These are phyloP conservation scores for Colletotrichum echinochloae DNA, from an alignment of 2,329 filamentous ascomycete genomes.

Conservation along the genomic window DNA sequence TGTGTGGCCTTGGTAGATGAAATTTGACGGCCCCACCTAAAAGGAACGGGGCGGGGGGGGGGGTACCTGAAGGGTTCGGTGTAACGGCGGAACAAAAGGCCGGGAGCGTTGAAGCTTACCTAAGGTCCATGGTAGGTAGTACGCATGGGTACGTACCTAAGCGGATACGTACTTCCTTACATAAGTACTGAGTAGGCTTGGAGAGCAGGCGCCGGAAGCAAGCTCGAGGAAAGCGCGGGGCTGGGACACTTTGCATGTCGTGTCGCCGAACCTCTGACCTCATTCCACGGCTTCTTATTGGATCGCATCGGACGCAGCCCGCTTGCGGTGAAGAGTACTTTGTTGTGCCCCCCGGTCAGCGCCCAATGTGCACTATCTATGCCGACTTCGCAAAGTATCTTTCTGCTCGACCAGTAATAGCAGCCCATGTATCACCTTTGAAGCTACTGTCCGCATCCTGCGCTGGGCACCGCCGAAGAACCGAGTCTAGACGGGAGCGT, in stretches of 20 bases:
- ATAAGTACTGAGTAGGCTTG: not conserved
- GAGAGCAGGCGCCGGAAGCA: not conserved
- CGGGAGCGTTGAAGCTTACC: not conserved
- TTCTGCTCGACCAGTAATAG: slow-evolving; percentile 3
- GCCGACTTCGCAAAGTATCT: not conserved
- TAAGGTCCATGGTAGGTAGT: not conserved
- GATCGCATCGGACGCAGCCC: slow-evolving; percentile 25
- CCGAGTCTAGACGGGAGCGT: not conserved
- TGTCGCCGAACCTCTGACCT: slow-evolving; percentile 27
- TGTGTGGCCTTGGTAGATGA: slow-evolving; percentile 41
- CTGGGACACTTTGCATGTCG: slow-evolving; percentile 8
- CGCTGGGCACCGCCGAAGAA: slow-evolving; percentile 33
- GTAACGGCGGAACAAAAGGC: slow-evolving; percentile 29
- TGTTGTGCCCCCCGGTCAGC: not conserved
- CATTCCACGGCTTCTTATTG: slow-evolving; percentile 28
- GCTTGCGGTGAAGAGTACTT: slow-evolving; percentile 38
- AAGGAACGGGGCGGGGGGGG: slow-evolving; percentile 10
- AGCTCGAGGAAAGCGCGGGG: slow-evolving; percentile 30
- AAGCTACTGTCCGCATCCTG: slow-evolving; percentile 33
- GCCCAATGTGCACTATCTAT: not conserved
- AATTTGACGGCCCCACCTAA: slow-evolving; percentile 40
- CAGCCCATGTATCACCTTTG: not conserved
- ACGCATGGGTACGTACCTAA: too few relatives aligned
- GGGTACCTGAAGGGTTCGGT: slow-evolving; percentile 24
- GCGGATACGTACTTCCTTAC: not conserved